Evolutionary conservation across 2,329 filamentous ascomycete species (phyloP).

Genomic region (Fusarium virguliforme): DNA sequence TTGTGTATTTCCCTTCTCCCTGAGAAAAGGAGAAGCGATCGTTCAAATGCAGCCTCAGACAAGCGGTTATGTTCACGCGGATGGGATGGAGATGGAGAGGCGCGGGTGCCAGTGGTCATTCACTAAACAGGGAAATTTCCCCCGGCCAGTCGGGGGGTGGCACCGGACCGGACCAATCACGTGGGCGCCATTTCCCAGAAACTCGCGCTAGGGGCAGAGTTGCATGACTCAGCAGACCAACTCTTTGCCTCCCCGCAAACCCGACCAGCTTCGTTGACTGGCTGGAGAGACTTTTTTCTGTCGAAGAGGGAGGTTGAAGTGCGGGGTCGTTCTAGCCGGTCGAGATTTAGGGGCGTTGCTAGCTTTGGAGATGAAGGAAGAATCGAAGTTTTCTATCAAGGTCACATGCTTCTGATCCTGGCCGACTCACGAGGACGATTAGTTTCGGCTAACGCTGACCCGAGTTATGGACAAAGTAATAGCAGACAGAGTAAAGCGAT

Average conservation of each 20-base stretch:
- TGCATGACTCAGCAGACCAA: constrained; percentile 33
- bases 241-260: constrained; percentile 31
- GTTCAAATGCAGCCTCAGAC: constrained; percentile 34
- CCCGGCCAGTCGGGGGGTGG: constrained; percentile 29
- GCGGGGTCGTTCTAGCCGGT: constrained; percentile 28
- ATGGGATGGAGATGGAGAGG: constrained; percentile 35
- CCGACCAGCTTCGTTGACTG: constrained; percentile 24
- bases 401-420: constrained; percentile 9
- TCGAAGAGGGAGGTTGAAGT: constrained; percentile 17
- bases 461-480: not conserved
- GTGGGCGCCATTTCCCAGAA: constrained; percentile 10
- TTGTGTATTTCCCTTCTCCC: constrained; percentile 10
- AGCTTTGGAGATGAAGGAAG: not conserved
- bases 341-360: not conserved
- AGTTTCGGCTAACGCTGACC: not conserved
- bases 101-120: constrained; percentile 20
- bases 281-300: constrained; percentile 30
- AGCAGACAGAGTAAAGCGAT: not conserved
- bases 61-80: constrained; percentile 33
- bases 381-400: constrained; percentile 8
- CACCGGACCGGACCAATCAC: constrained; percentile 30
- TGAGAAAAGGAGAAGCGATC: constrained; percentile 10
- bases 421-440: not conserved
- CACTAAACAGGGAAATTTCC: constrained; percentile 46
- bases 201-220: constrained; percentile 3